phyloP scores from a whole-genome alignment of 1,139 yeast species.

The Taiozyma sp. region DNA sequence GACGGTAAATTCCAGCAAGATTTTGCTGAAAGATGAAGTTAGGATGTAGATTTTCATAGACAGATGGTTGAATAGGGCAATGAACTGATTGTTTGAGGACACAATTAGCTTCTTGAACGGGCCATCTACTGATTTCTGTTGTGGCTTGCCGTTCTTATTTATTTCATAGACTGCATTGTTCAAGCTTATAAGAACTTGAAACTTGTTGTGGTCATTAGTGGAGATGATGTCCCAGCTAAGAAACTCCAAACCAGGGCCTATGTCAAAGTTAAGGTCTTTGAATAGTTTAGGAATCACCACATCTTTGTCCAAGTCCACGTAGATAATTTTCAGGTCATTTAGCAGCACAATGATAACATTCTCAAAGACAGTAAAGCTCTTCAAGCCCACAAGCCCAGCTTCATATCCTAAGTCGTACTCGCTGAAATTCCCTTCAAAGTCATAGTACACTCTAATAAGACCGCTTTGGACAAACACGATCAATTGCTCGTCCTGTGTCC shows the following conservation, averaged over 20 bases:
- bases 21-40: slow-evolving; percentile 43
- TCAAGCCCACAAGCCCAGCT: slow-evolving; percentile 12
- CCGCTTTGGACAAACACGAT: slow-evolving; percentile 56
- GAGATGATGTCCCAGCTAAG: slow-evolving; percentile 14
- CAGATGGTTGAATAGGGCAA: slow-evolving; percentile 47
- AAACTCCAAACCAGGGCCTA: slow-evolving; percentile 9
- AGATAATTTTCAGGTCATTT: slow-evolving; percentile 14
- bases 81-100: slow-evolving; percentile 57
- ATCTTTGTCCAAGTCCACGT: slow-evolving; percentile 8
- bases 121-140: slow-evolving; percentile 34
- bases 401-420: slow-evolving; percentile 11
- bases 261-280: slow-evolving; percentile 8
- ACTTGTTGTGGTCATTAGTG: slow-evolving; percentile 2
- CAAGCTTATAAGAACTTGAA: slow-evolving; percentile 10
- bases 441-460: slow-evolving; percentile 56
- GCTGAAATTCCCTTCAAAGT: slow-evolving; percentile 38
- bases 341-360: slow-evolving; percentile 27
- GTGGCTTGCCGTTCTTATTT: slow-evolving; percentile 7
- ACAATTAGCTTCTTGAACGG: slow-evolving; percentile 48
- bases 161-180: slow-evolving; percentile 14
- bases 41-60: slow-evolving; percentile 46
- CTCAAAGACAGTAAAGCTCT: slow-evolving; percentile 24
- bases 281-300: slow-evolving; percentile 8
- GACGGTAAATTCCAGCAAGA: slow-evolving; percentile 42
- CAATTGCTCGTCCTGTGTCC: slow-evolving; percentile 50